Evolutionary conservation across 495 filamentous ascomycete species (phyloP).

Genomic region (Recurvomyces mirabilis): DNA sequence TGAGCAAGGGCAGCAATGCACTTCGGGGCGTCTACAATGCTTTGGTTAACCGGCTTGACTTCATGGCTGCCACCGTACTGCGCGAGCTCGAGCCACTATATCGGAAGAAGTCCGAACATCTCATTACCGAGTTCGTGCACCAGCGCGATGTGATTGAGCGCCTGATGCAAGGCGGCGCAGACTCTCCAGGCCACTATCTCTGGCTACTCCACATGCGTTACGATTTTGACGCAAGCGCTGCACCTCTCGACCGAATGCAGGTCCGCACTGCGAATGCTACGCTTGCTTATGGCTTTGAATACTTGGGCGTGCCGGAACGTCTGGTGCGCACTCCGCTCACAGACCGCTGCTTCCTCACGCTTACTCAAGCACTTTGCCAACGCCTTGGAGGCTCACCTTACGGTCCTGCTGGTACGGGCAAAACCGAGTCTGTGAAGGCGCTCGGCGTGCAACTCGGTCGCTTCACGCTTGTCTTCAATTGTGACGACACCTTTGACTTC

Average conservation of each 20-base stretch:
- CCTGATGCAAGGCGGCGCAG: conserved; percentile 62
- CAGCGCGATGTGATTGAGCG: conserved; percentile 85
- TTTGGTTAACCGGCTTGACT: conserved; percentile 65
- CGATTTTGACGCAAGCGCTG: conserved; percentile 69
- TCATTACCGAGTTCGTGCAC: conserved; percentile 98
- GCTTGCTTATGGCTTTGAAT: conserved; percentile 94
- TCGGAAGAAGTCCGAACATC: conserved; percentile 92
- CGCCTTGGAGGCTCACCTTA: conserved; percentile 94
- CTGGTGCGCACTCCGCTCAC: conserved; percentile 93
- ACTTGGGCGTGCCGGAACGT: conserved; percentile 87
- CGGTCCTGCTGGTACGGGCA: conserved; percentile 95
- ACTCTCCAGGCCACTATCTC: conserved; percentile 68
- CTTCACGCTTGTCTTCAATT: conserved; percentile 97
- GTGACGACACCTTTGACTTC: conserved; percentile 98
- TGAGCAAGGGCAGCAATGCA: conserved; percentile 56
- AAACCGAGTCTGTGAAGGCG: conserved; percentile 97
- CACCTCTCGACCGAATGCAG: conserved; percentile 70
- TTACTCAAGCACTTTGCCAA: conserved; percentile 91
- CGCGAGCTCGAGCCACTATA: conserved; percentile 76
- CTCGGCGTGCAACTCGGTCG: conserved; percentile 90
- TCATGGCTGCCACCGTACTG: conserved; percentile 81
- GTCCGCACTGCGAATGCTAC: conserved; percentile 96
- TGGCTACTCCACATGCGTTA: conserved; percentile 99
- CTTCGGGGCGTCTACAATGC: conserved; percentile 59
- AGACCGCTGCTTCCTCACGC: conserved; percentile 93